Percentiles rank a stretch among this genome's conserved stretches.
These are phyloP conservation scores for Penicillium argentinense DNA, from an alignment of 495 filamentous ascomycete species.

Conservation along the genomic window DNA sequence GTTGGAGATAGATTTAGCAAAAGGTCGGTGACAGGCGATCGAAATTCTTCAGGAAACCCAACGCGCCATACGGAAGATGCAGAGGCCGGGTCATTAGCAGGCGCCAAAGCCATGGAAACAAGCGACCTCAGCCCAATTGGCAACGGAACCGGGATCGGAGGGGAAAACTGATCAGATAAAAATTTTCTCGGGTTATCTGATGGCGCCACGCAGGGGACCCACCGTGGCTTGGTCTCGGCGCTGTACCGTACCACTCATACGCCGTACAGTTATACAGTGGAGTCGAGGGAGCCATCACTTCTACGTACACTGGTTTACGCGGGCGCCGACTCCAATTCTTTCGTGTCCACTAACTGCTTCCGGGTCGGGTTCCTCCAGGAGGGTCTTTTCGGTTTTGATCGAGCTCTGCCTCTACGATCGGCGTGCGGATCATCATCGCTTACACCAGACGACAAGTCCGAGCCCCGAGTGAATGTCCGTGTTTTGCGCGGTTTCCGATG, in stretches of 20 bases:
- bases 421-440: not conserved
- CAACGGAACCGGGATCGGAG: not conserved
- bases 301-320: too few species aligned
- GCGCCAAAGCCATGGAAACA: too few species aligned
- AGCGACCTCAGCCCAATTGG: too few species aligned
- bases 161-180: slow-evolving; percentile 32
- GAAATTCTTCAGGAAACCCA: too few species aligned
- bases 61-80: too few species aligned
- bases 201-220: slow-evolving; percentile 29
- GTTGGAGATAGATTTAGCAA: not conserved
- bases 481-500: not conserved
- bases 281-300: too few species aligned
- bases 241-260: too few species aligned
- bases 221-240: slow-evolving; percentile 14
- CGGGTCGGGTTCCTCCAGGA: too few species aligned
- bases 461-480: not conserved
- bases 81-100: too few species aligned
- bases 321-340: too few species aligned
- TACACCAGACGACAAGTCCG: not conserved
- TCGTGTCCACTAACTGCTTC: too few species aligned
- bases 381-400: slow-evolving; percentile 4
- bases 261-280: too few species aligned
- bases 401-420: slow-evolving; percentile 1
- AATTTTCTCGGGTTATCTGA: slow-evolving; percentile 32
- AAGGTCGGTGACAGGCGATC: not conserved